These are phyloP conservation scores for Cercospora sp. DNA, from an alignment of 2,329 filamentous ascomycete species.

Conservation along the genomic window DNA sequence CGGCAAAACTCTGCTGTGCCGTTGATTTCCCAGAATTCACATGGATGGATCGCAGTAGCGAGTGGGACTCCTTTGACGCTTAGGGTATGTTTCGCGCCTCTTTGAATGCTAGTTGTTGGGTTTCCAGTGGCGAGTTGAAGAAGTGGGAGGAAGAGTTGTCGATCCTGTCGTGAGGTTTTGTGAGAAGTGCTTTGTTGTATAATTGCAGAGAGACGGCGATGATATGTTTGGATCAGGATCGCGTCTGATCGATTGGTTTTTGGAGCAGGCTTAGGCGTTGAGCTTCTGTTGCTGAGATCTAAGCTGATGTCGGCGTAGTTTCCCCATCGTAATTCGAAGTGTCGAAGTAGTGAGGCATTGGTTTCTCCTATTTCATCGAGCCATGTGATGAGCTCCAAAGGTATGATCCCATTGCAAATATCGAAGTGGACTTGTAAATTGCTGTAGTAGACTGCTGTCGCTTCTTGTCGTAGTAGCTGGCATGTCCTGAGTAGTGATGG, in stretches of 20 bases:
- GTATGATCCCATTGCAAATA: constrained; percentile 1
- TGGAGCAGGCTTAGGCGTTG: background rate
- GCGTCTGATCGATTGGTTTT: background rate
- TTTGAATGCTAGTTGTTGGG: constrained; percentile 1
- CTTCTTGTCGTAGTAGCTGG: constrained; percentile 18
- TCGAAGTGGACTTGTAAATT: constrained; percentile 23
- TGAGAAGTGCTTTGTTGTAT: background rate
- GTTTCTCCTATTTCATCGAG: constrained; percentile 18
- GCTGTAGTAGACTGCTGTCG: constrained; percentile 20
- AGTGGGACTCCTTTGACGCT: constrained; percentile 17
- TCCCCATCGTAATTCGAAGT: constrained; percentile 23
- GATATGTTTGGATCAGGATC: background rate
- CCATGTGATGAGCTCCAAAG: constrained; percentile 16
- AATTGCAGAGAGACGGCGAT: background rate
- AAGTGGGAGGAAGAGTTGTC: background rate
- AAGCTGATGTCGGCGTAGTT: constrained; percentile 25
- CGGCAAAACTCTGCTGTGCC: constrained; percentile 23
- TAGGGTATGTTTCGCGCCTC: constrained; percentile 9
- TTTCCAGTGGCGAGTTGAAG: background rate
- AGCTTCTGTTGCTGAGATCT: constrained; percentile 8
- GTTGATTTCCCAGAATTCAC: constrained; percentile 21
- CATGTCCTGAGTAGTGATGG: constrained; percentile 21
- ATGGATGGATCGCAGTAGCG: background rate
- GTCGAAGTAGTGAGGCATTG: constrained; percentile 16
- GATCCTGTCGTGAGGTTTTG: background rate